Percentiles rank a stretch among this genome's conserved stretches.
These are phyloP conservation scores for Cichorium intybus DNA, from an alignment of 140 eudicot genomes.

Conservation along the genomic window DNA sequence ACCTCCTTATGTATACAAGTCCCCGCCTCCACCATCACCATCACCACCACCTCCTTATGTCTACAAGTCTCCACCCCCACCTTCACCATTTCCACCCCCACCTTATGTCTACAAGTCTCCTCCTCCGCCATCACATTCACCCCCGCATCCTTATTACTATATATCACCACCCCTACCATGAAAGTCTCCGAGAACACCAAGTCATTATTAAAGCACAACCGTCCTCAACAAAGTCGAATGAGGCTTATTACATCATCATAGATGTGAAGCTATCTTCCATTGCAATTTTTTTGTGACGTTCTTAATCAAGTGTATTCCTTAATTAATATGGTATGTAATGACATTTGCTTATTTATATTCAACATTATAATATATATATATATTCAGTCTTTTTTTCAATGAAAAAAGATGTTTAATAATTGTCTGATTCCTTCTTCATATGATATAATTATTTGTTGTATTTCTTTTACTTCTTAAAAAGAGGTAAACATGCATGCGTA, in stretches of 20 bases:
- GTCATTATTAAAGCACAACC: constrained; percentile 12
- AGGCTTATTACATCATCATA: background rate
- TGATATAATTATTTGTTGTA: no score
- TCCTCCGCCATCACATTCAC: constrained; percentile 5
- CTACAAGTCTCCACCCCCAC: constrained; percentile 17
- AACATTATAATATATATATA: no score
- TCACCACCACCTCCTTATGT: constrained; percentile 17
- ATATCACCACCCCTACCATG: constrained; percentile 18
- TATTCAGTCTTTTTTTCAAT: no score
- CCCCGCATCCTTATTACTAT: constrained; percentile 11
- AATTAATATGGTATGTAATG: background rate
- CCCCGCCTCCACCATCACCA: constrained; percentile 11
- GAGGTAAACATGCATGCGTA: no score
- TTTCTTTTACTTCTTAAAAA: no score
- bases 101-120: constrained; percentile 21
- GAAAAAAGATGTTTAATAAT: background rate
- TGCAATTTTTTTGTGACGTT: background rate
- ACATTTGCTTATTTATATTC: background rate
- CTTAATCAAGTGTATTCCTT: background rate
- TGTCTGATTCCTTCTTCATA: background rate
- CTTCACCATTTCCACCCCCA: constrained; percentile 12
- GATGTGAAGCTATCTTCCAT: background rate
- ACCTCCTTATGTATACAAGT: constrained; percentile 9
- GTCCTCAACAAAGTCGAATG: background rate
- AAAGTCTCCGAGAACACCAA: constrained; percentile 21